Evolutionary conservation across 2,329 filamentous ascomycete species (phyloP).

Genomic region (Phyllosticta ampelicida): DNA sequence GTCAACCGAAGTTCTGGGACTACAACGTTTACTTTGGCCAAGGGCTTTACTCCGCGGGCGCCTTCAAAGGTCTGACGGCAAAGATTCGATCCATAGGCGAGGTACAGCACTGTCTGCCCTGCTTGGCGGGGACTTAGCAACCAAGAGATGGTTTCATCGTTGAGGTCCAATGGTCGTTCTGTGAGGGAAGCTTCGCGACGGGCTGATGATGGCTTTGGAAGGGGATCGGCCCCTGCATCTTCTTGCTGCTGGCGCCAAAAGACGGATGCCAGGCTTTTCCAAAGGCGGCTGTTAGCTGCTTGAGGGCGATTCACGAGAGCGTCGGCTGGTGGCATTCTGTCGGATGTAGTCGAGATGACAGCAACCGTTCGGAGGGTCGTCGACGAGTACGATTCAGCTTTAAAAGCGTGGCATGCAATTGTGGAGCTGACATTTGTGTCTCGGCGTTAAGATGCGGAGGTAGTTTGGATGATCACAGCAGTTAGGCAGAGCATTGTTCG

Average conservation of each 20-base stretch:
- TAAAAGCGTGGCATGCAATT: neutral
- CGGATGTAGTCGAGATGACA: neutral
- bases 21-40: constrained; percentile 71
- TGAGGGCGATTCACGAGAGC: neutral
- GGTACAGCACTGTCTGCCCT: constrained; percentile 25
- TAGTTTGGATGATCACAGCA: neutral
- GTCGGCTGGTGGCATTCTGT: neutral
- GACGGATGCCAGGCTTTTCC: neutral
- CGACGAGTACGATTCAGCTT: neutral
- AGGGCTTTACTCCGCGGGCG: constrained; percentile 63
- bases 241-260: neutral
- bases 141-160: neutral
- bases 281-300: neutral
- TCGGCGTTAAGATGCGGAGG: neutral
- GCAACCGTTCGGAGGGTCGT: neutral
- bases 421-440: neutral
- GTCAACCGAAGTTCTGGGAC: constrained; percentile 68
- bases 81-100: constrained; percentile 86
- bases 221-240: neutral
- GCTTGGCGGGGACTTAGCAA: neutral
- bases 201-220: neutral
- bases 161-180: neutral
- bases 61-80: constrained; percentile 69
- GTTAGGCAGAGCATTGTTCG: too few species aligned
- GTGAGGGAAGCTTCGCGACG: neutral